Evolutionary conservation across 805 yeast species (phyloP), one percentile per base, ranked within the genome.

Genomic region (Priceomyces carsonii): DNA sequence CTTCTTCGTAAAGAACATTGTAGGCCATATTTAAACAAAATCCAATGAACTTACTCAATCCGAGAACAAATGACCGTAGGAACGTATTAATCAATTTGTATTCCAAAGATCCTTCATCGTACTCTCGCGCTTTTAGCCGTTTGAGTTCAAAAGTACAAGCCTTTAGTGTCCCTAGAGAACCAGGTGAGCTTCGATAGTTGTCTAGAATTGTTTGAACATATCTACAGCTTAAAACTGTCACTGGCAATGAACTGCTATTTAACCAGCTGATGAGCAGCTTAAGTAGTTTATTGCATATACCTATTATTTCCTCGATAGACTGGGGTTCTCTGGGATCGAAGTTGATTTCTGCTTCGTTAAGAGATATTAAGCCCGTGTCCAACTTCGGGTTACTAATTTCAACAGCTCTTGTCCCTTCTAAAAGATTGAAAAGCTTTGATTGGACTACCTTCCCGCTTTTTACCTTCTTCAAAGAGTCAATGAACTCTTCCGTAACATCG

Each of bases 351-450:
- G 61, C 73, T 1, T 49, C 44, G 0, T 67, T 44, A 38, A 78
- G 56, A 18, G 59, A 50, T n/a, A 85, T 70, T 35, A 85, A 49
- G 2, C 91, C 88, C 0, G 96, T 79, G 55, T 91, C 99, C 48
- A 91, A 68, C 43, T 75, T 77, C 8, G 70, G 66, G 53, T 87
- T 87, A 38, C 79, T 70, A 9, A 82, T 73, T 56, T 90, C 98
- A 41, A 88, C 63, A 0, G 98, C 95, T 45, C 90, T 81, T 1
- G 96, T 85, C 0, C 96, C 95, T 47, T 87, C 88, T 42, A 83
- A 67, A 29, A 91, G 68, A 36, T 79, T 76, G 60, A 88, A 87
- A 18, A 61, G 61, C 0, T 77, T 72, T 7, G 75, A 69, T 47
- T 79, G 79, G 4, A 77, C 75, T 13, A 91, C 79, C 31, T 73